Evolutionary conservation across 441 rosid genomes (phyloP).

Genomic region (Euphorbia corollata): DNA sequence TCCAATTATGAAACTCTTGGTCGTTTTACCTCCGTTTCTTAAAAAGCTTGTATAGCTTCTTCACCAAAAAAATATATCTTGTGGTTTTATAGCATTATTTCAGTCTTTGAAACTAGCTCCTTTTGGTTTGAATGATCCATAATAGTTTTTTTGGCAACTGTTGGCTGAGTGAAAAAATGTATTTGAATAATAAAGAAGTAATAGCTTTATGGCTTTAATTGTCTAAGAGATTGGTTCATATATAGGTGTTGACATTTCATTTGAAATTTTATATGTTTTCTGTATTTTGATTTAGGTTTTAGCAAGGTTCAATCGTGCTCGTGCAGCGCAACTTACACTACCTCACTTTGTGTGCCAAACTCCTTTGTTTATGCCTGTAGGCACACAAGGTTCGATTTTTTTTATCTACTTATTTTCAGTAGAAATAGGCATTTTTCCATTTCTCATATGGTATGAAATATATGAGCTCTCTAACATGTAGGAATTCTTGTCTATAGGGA

Average conservation of each 20-base stretch:
- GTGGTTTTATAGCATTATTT: background rate
- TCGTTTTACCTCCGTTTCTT: background rate
- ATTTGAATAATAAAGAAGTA: background rate
- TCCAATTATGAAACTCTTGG: background rate
- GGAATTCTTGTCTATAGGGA: constrained; percentile 39
- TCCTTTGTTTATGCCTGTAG: constrained; percentile 82
- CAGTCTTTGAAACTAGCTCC: background rate
- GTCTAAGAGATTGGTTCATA: background rate
- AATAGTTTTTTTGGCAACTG: background rate
- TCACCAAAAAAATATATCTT: background rate
- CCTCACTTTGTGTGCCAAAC: constrained; percentile 66
- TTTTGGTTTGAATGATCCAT: background rate
- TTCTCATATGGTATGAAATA: background rate
- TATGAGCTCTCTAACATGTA: constrained; percentile 3
- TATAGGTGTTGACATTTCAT: background rate
- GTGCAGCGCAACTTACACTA: constrained; percentile 62
- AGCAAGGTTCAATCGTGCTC: constrained; percentile 73
- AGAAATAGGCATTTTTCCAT: constrained; percentile 5
- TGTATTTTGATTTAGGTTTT: constrained; percentile 35
- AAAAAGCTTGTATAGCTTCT: background rate
- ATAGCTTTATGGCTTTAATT: background rate
- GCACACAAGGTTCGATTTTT: constrained; percentile 51
- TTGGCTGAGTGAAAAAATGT: background rate
- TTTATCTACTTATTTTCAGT: background rate
- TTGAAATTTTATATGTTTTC: background rate